These are phyloP conservation scores for Sporothrix curviconia DNA, from an alignment of 2,329 filamentous ascomycete species.

Conservation along the genomic window DNA sequence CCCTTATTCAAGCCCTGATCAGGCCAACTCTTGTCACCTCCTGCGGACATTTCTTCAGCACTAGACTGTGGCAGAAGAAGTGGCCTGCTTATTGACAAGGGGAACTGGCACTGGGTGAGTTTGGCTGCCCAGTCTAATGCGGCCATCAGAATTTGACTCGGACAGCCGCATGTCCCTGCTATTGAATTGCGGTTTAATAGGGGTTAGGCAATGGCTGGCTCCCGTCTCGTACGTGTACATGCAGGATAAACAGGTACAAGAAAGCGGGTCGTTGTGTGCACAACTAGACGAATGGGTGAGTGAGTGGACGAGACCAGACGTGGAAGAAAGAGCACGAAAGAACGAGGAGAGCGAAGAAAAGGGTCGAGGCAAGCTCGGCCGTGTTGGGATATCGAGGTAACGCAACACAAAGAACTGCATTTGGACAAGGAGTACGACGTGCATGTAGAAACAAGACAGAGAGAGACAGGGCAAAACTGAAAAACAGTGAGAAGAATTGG, in stretches of 20 bases:
- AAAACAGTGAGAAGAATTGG: no score
- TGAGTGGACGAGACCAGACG: background rate
- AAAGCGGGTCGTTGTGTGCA: background rate
- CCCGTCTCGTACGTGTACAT: background rate
- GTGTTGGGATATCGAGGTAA: constrained; percentile 3
- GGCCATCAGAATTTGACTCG: background rate
- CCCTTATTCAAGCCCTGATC: no score
- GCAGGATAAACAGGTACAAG: background rate
- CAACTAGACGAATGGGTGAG: no score
- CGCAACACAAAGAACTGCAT: background rate
- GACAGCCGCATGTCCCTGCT: background rate
- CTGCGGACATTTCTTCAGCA: background rate
- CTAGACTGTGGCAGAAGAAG: no score
- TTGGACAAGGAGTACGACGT: background rate
- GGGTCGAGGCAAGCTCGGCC: constrained; percentile 5
- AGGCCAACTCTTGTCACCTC: no score
- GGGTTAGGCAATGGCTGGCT: background rate
- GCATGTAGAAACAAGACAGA: background rate
- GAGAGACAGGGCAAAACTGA: no score
- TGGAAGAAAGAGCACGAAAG: background rate
- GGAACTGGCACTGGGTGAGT: no score
- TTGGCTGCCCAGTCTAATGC: background rate
- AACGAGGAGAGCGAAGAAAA: background rate
- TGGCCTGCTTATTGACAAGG: no score
- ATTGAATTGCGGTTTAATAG: background rate